Base-by-base conservation (phyloP, 2,329 filamentous ascomycete genomes). In the Diaporthe batatas region DNA sequence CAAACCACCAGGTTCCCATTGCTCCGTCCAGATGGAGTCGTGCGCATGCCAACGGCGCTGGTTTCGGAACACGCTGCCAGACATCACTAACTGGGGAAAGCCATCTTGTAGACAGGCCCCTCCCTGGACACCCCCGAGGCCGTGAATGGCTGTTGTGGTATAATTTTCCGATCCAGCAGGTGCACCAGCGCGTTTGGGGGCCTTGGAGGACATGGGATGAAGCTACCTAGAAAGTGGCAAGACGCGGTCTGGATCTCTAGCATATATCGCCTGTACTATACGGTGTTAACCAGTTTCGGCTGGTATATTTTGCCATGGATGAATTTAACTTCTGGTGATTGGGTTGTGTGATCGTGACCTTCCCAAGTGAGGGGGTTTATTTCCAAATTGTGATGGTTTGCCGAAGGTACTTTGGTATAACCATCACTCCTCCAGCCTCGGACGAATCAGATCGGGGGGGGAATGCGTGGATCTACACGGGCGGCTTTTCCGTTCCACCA, bases 401-500 rank as follows among this genome's bases (percentile, higher is more conserved):
- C 59, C 44, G 44, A 65, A 18, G 34, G 42, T 12, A 23, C 16
- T 11, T 21, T 34, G 42, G 25, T 47, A 32, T 21, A 36, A 36
- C 16, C 16, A 25, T 36, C 14, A 18, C 44, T 23, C 44, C 23
- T 36, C 29, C 36, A 39, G n/a, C 32, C 62, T 67, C 21, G 44
- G 44, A 11, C 44, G 51, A 25, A 67, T 67, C 25, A n/a, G 53
- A 67, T 25, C 36, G 44, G 62, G 36, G 36, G 14, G n/a, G 44
- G 39, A 67, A 42, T 42, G 49, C 62, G 62, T 51, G 62, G 44
- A 67, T 67, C 62, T 36, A 67, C 62, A 53, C 32, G 62, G 32
- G 47, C 32, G 47, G 53, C 47, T 29, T 67, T 39, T 21, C 44
- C 62, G 62, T 67, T 11, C 62, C 62, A 67, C 62, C 10, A 14